Evolutionary conservation across 1,139 yeast genomes (phyloP).

Genomic region (Blastobotrys elegans): DNA sequence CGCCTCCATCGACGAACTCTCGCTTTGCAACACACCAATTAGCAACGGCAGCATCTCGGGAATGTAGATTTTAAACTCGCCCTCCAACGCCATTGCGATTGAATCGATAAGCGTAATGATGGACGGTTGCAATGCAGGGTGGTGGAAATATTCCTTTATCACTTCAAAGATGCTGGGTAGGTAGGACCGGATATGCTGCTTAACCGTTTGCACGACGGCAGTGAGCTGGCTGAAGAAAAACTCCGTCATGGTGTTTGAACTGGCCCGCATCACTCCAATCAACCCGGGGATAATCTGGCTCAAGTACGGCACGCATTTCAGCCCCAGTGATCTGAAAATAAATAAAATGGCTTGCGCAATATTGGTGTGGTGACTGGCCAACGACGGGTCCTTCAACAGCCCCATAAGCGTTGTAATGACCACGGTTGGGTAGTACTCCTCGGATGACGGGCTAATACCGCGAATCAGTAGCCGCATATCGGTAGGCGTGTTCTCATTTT

Average conservation of each 20-base stretch:
- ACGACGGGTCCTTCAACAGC: constrained; percentile 76
- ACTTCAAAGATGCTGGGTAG: constrained; percentile 72
- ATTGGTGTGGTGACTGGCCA: constrained; percentile 81
- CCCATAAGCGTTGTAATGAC: constrained; percentile 82
- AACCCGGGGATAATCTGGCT: constrained; percentile 88
- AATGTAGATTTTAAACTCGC: constrained; percentile 82
- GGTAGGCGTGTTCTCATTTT: constrained; percentile 68
- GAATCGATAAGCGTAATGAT: constrained; percentile 79
- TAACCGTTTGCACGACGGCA: constrained; percentile 72
- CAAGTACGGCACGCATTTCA: constrained; percentile 80
- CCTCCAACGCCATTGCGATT: constrained; percentile 79
- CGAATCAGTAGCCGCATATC: constrained; percentile 88
- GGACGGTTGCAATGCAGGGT: constrained; percentile 66
- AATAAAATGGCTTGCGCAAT: constrained; percentile 90
- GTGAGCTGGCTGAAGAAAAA: constrained; percentile 88
- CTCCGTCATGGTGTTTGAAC: constrained; percentile 78
- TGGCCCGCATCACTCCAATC: constrained; percentile 74
- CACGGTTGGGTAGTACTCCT: constrained; percentile 93
- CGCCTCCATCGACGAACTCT: constrained; percentile 54
- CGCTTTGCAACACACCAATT: constrained; percentile 74
- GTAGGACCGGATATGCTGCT: constrained; percentile 83
- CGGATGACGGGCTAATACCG: constrained; percentile 90
- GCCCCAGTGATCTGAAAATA: constrained; percentile 82
- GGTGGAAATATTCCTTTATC: constrained; percentile 68
- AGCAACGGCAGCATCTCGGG: constrained; percentile 74